These are phyloP conservation scores for Magnolia sinica DNA, from an alignment of 164 flowering plant genomes.

Conservation along the genomic window DNA sequence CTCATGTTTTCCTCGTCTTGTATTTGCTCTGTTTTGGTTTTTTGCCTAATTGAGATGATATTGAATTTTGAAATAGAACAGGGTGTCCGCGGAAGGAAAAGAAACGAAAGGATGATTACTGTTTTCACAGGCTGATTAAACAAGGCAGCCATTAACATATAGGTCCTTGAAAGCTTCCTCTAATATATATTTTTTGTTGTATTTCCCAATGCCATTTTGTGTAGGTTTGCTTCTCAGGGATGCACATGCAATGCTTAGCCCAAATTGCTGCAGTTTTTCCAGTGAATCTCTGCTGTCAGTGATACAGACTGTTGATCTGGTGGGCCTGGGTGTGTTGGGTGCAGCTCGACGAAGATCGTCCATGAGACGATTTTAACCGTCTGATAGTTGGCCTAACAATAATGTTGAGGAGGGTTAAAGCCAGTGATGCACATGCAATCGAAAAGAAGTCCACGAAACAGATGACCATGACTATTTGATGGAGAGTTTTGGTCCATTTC, in stretches of 20 bases:
- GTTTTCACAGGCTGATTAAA: not conserved
- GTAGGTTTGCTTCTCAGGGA: not conserved
- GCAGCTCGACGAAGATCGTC: not conserved
- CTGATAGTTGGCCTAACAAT: not conserved
- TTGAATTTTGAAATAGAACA: not conserved
- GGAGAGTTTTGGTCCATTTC: too few relatives aligned
- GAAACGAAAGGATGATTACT: not conserved
- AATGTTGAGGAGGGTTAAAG: not conserved
- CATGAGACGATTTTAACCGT: not conserved
- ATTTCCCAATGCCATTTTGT: not conserved
- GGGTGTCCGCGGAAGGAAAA: too few relatives aligned
- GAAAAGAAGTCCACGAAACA: too few relatives aligned
- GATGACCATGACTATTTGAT: too few relatives aligned
- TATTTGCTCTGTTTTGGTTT: not conserved
- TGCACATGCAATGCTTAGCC: not conserved
- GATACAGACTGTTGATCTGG: too few relatives aligned
- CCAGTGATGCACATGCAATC: not conserved
- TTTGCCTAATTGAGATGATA: not conserved
- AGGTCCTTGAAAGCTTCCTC: too few relatives aligned
- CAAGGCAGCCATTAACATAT: not conserved
- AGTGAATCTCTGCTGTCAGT: too few relatives aligned
- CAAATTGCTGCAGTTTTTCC: not conserved
- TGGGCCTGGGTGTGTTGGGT: too few relatives aligned
- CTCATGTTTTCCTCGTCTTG: not conserved
- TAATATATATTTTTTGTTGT: too few relatives aligned